These are phyloP conservation scores for Hydrangea macrophylla DNA, from an alignment of 148 eudicot genomes.

Conservation along the genomic window DNA sequence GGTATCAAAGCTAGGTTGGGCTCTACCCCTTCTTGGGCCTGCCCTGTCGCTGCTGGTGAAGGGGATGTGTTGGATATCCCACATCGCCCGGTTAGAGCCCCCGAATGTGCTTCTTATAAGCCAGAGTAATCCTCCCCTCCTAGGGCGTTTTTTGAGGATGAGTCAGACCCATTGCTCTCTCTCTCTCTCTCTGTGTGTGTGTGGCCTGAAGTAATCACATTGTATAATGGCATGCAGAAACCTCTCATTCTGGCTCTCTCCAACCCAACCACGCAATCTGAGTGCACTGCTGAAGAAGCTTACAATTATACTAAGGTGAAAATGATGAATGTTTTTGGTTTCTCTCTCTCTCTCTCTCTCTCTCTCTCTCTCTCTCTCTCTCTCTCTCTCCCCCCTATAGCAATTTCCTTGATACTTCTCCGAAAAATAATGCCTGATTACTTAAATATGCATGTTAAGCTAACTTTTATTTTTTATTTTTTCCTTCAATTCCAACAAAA, in stretches of 20 bases:
- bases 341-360: too few relatives aligned
- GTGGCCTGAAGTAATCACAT: background rate
- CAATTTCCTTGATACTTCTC: background rate
- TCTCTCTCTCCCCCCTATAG: too few relatives aligned
- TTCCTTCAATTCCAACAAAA: slow-evolving; percentile 11
- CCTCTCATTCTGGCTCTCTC: slow-evolving; percentile 95
- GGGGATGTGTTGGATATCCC: too few relatives aligned
- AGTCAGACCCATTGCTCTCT: slow-evolving; percentile 10
- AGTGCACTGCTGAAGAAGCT: slow-evolving; percentile 98
- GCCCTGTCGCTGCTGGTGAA: too few relatives aligned
- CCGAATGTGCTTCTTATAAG: too few relatives aligned
- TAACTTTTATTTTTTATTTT: background rate
- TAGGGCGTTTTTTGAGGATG: too few relatives aligned
- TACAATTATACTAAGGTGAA: slow-evolving; percentile 80
- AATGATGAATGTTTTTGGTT: background rate
- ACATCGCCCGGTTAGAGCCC: too few relatives aligned
- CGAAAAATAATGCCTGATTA: background rate
- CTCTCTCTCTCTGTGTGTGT: background rate
- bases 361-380: too few relatives aligned
- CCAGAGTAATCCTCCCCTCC: too few relatives aligned
- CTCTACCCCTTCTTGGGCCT: too few relatives aligned
- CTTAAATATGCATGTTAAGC: background rate
- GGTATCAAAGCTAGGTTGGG: too few relatives aligned
- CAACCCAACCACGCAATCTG: slow-evolving; percentile 89
- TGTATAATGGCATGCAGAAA: slow-evolving; percentile 44